These are phyloP conservation scores for Scolecobasidium constrictum DNA, from an alignment of 2,329 filamentous ascomycete genomes.

Conservation along the genomic window DNA sequence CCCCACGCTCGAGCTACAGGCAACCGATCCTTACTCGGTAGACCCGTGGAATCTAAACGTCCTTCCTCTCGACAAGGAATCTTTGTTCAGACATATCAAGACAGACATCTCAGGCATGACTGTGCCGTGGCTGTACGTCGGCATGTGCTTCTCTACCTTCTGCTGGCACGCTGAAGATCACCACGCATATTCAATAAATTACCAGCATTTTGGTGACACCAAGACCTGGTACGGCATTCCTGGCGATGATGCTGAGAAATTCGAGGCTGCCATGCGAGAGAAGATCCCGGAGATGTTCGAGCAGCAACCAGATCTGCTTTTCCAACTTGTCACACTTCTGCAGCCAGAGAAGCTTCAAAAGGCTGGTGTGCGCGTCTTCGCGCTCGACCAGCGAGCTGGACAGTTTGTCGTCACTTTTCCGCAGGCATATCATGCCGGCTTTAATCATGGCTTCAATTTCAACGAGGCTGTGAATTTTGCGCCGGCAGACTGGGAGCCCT, in stretches of 20 bases:
- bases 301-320: conserved; percentile 89
- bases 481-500: conserved; percentile 88
- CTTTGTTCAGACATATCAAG: conserved; percentile 93
- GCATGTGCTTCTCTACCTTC: conserved; percentile 99
- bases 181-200: conserved; percentile 95
- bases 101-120: conserved; percentile 99
- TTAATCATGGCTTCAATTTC: conserved; percentile 97
- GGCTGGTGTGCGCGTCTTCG: conserved; percentile 85
- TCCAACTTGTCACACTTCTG: conserved; percentile 92
- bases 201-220: conserved; percentile 94
- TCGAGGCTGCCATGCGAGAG: conserved; percentile 88
- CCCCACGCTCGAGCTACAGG: conserved; percentile 84
- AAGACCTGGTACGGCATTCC: conserved; percentile 99
- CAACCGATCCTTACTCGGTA: conserved; percentile 72
- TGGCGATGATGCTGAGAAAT: conserved; percentile 84
- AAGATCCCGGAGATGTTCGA: conserved; percentile 95
- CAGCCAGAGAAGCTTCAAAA: conserved; percentile 89
- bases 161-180: conserved; percentile 99
- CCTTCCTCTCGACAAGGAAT: conserved; percentile 80
- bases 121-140: conserved; percentile 96
- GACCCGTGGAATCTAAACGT: conserved; percentile 96
- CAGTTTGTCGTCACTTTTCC: conserved; percentile 96
- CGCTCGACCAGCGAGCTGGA: conserved; percentile 88
- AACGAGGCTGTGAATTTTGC: conserved; percentile 99
- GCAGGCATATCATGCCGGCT: conserved; percentile 92